Evolutionary conservation across 2,329 filamentous ascomycete genomes (phyloP), one percentile per base, ranked within the genome.

Genomic region (Gnomoniopsis smithogilvyi): DNA sequence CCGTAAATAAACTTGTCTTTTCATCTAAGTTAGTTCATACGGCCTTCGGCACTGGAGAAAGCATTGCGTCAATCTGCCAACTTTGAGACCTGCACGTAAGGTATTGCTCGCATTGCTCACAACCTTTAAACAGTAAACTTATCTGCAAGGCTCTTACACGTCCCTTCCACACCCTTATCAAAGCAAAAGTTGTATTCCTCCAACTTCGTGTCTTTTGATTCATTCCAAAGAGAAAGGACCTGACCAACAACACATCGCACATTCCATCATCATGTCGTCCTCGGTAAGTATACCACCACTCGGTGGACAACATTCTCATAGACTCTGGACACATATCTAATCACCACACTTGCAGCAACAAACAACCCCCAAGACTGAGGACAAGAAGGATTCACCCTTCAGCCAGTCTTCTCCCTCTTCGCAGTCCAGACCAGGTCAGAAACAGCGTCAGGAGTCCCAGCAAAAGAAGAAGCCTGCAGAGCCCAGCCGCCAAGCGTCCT

Each of bases 1-100:
- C 52, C 21, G 7, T 47, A 24, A 43, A 41, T n/a, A 17, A 33
- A 12, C 43, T 54, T 46, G 38, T 36, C 19, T 56, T 48, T 26
- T 21, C 34, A 11, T 19, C 15, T 45, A 7, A 10, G 26, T 30
- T 47, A 47, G 43, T 45, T 45, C 22, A 45, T 46, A 52, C 21
- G n/a, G 8, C 24, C 30, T 47, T 21, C 19, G 19, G 45, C 45
- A 24, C 19, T 41, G 26, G n/a, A 36, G 45, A 24, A 54, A 24
- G 33, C 46, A 61, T 62, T 62, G 60, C 60, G 60, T 62, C 60
- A 62, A 62, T 45, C 53, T 62, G 60, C 60, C 60, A 62, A 62
- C 53, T 62, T 60, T 60, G 47, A 19, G 17, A 24, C 15, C 54
- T 56, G 34, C 48, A 60, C 53, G 60, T 45, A 60, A 50, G 53